A percentile compares a stretch with the other conserved stretches of the same genome.
Evolutionary conservation across 73 alveolate species (phyloP).

Genomic region (Paramecium bursaria): DNA sequence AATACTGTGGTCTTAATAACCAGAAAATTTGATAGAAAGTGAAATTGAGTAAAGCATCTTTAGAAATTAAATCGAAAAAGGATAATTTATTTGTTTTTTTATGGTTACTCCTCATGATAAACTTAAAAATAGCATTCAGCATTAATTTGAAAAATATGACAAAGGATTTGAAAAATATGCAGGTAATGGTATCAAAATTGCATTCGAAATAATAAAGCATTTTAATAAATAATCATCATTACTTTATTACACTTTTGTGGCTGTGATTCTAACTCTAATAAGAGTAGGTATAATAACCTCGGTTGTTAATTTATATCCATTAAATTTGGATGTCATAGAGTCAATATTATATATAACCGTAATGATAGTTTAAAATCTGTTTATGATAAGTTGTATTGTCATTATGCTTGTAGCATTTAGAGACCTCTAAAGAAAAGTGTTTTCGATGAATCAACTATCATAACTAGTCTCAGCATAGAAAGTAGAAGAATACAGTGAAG

Average conservation of each 20-base stretch:
- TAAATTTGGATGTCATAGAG: too few relatives aligned
- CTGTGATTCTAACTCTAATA: neutral
- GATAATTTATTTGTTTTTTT: neutral
- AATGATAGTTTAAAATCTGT: too few relatives aligned
- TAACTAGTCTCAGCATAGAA: slow-evolving; percentile 60
- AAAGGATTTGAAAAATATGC: slow-evolving; percentile 40
- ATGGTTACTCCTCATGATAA: slow-evolving; percentile 40
- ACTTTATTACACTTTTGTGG: neutral
- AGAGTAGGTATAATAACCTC: neutral
- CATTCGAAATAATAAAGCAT: slow-evolving; percentile 17
- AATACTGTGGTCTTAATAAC: neutral
- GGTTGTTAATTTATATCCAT: too few relatives aligned
- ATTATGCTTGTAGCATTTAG: slow-evolving; percentile 18
- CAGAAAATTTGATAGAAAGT: slow-evolving; percentile 5
- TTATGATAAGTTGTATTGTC: neutral
- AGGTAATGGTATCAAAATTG: slow-evolving; percentile 42
- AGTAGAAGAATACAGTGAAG: slow-evolving; percentile 68
- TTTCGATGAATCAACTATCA: slow-evolving; percentile 58
- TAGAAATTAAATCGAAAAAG: slow-evolving; percentile 18
- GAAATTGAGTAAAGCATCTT: slow-evolving; percentile 1
- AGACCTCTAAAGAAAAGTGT: slow-evolving; percentile 55
- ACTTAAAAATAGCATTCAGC: neutral
- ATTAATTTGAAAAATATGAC: slow-evolving; percentile 12
- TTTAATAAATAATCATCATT: slow-evolving; percentile 16
- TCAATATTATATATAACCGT: too few relatives aligned